These are phyloP conservation scores for Pistacia atlantica DNA, from an alignment of 345 rosid genomes.

Conservation along the genomic window DNA sequence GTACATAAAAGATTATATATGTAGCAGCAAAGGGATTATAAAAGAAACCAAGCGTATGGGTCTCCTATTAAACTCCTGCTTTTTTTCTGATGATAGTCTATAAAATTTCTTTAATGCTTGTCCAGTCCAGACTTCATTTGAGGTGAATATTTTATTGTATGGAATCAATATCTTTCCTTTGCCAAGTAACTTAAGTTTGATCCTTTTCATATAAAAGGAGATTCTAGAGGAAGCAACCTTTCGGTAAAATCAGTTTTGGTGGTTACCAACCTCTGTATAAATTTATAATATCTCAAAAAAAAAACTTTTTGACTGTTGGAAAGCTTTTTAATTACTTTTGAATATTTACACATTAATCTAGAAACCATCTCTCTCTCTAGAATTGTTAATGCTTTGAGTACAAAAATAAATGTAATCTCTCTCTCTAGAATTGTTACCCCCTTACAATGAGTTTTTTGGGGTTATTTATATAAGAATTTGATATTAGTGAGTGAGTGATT, in stretches of 20 bases:
- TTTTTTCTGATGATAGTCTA: constrained; percentile 19
- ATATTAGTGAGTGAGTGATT: too few relatives aligned
- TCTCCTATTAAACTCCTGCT: constrained; percentile 7
- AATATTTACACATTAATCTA: not conserved
- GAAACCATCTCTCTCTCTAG: not conserved
- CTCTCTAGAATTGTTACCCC: too few relatives aligned
- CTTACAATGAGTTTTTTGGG: too few relatives aligned
- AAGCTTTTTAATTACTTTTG: not conserved
- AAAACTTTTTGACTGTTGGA: constrained; percentile 2
- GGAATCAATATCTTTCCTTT: constrained; percentile 8
- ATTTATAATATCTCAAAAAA: not conserved
- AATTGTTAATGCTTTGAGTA: too few relatives aligned
- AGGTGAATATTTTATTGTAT: not conserved
- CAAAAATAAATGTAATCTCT: too few relatives aligned
- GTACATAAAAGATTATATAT: constrained; percentile 14
- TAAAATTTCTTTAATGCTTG: constrained; percentile 20
- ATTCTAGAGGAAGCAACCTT: constrained; percentile 33
- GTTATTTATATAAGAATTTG: too few relatives aligned
- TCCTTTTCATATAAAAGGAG: constrained; percentile 19
- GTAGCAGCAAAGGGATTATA: constrained; percentile 23
- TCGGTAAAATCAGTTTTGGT: constrained; percentile 37
- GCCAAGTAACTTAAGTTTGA: not conserved
- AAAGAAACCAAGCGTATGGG: constrained; percentile 19
- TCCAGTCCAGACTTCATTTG: not conserved
- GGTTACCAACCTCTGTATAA: constrained; percentile 20